These are phyloP conservation scores for Alisma plantagoaquatica DNA, from an alignment of 106 monocot species.

Conservation along the genomic window DNA sequence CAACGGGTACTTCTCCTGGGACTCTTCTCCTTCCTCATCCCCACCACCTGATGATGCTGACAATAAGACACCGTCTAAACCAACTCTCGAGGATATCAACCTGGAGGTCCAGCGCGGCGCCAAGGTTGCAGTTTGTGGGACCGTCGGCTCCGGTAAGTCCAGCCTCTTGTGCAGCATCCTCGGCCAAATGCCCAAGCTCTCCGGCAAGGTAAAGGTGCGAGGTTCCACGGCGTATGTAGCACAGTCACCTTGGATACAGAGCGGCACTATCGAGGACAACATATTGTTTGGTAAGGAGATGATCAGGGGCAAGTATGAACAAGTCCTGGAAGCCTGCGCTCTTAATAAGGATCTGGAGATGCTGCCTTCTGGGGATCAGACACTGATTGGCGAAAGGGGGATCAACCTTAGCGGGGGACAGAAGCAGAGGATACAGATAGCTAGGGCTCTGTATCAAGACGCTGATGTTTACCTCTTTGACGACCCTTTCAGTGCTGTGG, in stretches of 20 bases:
- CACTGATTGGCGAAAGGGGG: conserved; percentile 87
- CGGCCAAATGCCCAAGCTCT: conserved; percentile 71
- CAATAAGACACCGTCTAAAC: too few species aligned
- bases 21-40: too few species aligned
- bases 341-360: conserved; percentile 91
- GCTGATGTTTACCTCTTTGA: conserved; percentile 84
- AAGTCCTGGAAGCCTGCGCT: conserved; percentile 54
- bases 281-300: conserved; percentile 84
- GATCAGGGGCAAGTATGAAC: conserved; percentile 60
- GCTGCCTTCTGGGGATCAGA: conserved; percentile 78
- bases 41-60: conserved; percentile 30
- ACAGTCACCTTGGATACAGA: conserved; percentile 97
- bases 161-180: conserved; percentile 75
- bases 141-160: conserved; percentile 84
- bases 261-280: conserved; percentile 82
- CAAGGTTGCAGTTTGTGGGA: conserved; percentile 83
- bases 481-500: conserved; percentile 95
- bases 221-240: conserved; percentile 77
- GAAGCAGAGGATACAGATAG: conserved; percentile 94
- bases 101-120: conserved; percentile 48
- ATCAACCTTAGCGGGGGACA: conserved; percentile 96
- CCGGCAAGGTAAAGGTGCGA: conserved; percentile 48
- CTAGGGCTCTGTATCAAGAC: conserved; percentile 85
- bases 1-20: conserved; percentile 73
- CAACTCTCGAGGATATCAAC: conserved; percentile 64